Evolutionary conservation across 2,329 filamentous ascomycete species (phyloP).

Genomic region (Colletotrichum lini): DNA sequence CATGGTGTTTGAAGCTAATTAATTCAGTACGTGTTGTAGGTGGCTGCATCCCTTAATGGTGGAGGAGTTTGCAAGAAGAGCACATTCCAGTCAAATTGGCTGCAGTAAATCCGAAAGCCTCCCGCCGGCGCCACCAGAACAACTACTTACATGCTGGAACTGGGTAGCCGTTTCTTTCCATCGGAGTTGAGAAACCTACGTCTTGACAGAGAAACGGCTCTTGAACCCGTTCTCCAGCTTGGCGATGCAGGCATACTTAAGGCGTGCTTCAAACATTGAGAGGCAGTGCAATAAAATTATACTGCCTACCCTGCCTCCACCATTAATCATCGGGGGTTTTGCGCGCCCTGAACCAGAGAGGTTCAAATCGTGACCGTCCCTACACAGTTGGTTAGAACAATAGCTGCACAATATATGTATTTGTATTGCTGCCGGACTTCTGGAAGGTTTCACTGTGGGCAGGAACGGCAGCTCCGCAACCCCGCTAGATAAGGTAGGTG

Average conservation of each 20-base stretch:
- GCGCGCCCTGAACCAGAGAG: too few relatives aligned
- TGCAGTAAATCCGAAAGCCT: neutral
- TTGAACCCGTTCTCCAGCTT: neutral
- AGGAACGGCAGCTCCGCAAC: slow-evolving; percentile 18
- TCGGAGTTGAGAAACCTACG: too few relatives aligned
- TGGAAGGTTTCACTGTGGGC: neutral
- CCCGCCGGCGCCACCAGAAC: neutral
- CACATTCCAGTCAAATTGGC: too few relatives aligned
- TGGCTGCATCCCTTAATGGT: too few relatives aligned
- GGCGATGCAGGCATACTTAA: too few relatives aligned
- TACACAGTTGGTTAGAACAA: too few relatives aligned
- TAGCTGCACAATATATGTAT: neutral
- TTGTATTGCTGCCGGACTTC: neutral
- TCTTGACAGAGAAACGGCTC: neutral
- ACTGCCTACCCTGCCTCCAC: too few relatives aligned
- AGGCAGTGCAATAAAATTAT: too few relatives aligned
- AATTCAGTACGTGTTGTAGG: neutral
- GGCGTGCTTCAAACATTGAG: too few relatives aligned
- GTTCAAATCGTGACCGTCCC: too few relatives aligned
- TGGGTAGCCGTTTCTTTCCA: neutral
- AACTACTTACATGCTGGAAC: neutral
- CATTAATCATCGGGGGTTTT: too few relatives aligned
- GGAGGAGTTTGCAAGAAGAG: neutral
- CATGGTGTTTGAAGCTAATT: neutral
- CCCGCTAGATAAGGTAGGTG: slow-evolving; percentile 21